These are phyloP conservation scores for Onygenales sp. DNA, from an alignment of 2,329 filamentous ascomycete genomes.

Conservation along the genomic window DNA sequence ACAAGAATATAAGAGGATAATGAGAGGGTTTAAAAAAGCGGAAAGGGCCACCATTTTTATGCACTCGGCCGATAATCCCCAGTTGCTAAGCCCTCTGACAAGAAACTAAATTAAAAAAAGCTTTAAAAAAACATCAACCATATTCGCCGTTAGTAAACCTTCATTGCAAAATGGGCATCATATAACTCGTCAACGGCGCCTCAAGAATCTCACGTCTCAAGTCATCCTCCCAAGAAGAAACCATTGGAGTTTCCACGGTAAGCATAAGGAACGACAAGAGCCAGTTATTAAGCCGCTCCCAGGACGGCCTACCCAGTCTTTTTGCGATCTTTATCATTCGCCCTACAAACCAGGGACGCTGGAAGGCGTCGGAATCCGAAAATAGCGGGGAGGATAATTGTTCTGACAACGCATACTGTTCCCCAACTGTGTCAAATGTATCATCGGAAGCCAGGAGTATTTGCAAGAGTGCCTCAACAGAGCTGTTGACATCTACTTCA, in stretches of 20 bases:
- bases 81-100: no score
- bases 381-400: not conserved
- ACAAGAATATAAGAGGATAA: no score
- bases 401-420: not conserved
- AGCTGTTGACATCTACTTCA: slow-evolving; percentile 28
- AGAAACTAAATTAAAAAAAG: not conserved
- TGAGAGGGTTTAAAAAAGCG: no score
- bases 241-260: slow-evolving; percentile 13
- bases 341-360: slow-evolving; percentile 30
- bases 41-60: no score
- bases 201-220: slow-evolving; percentile 28
- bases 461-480: slow-evolving; percentile 30
- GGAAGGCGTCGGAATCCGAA: slow-evolving; percentile 12
- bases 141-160: not conserved
- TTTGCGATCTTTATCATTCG: slow-evolving; percentile 33
- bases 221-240: slow-evolving; percentile 22
- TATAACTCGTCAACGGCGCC: slow-evolving; percentile 27
- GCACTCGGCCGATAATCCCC: no score
- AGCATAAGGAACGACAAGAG: slow-evolving; percentile 28
- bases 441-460: slow-evolving; percentile 29
- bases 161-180: slow-evolving; percentile 17
- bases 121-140: no score
- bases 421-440: slow-evolving; percentile 9
- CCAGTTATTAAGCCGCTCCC: slow-evolving; percentile 27
- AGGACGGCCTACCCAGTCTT: slow-evolving; percentile 23